Conservation (phyloP, 805 yeast species). For the Zygosaccharomyces pseudorouxii region DNA sequence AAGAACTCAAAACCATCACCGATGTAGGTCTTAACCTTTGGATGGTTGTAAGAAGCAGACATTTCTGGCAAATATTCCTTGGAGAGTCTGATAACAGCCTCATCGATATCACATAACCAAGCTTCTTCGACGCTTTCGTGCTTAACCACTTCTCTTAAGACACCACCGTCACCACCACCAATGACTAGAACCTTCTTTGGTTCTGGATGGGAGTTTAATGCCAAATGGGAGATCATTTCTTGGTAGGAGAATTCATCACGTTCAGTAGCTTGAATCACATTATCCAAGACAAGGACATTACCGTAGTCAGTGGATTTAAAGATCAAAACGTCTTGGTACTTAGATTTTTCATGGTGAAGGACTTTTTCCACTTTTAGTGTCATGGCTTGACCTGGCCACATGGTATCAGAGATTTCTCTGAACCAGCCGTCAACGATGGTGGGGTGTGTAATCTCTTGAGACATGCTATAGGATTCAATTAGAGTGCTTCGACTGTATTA, state of each 20-base stretch:
- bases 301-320: conserved; percentile 93
- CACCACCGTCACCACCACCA: conserved; percentile 99
- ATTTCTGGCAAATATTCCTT: conserved; percentile 84
- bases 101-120: conserved; percentile 91
- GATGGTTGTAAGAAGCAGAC: conserved; percentile 79
- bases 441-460: conserved; percentile 40
- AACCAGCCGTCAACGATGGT: conserved; percentile 81
- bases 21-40: conserved; percentile 83
- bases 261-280: conserved; percentile 93
- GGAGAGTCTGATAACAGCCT: conserved; percentile 80
- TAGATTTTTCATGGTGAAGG: conserved; percentile 76
- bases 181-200: conserved; percentile 91
- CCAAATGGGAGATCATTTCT: conserved; percentile 96
- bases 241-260: conserved; percentile 97
- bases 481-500: neutral
- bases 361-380: conserved; percentile 81
- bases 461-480: conserved; percentile 16
- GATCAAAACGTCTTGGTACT: conserved; percentile 89
- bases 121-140: conserved; percentile 85
- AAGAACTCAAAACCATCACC: conserved; percentile 98
- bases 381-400: conserved; percentile 99
- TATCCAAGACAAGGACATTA: conserved; percentile 89
- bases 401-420: conserved; percentile 87
- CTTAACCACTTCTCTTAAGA: conserved; percentile 88
- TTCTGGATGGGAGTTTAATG: conserved; percentile 86